These are phyloP conservation scores for Leccinum boreale DNA, from an alignment of 768 basidiomycete species.

Conservation along the genomic window DNA sequence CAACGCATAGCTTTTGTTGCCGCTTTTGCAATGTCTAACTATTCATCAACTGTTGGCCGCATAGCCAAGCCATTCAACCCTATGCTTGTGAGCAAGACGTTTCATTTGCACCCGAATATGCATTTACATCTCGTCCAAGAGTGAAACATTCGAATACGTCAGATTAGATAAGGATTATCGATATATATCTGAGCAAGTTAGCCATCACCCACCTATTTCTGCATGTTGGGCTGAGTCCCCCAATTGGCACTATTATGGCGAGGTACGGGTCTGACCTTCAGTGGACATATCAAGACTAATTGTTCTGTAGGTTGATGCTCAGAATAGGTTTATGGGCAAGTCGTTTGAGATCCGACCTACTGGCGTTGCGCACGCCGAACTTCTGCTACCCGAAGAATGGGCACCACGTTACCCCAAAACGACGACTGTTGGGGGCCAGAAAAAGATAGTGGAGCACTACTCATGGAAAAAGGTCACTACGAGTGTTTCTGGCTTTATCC, in stretches of 20 bases:
- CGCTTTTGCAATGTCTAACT: conserved; percentile 98
- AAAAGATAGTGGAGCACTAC: conserved; percentile 83
- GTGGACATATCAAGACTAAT: not conserved
- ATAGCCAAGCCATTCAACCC: conserved; percentile 98
- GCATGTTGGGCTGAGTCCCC: conserved; percentile 95
- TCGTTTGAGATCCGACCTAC: conserved; percentile 96
- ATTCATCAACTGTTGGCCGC: conserved; percentile 91
- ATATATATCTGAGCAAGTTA: conserved; percentile 95
- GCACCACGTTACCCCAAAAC: conserved; percentile 62
- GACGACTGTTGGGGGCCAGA: conserved; percentile 36
- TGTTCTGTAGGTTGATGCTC: conserved; percentile 76
- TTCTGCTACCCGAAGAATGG: conserved; percentile 68
- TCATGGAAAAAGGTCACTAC: conserved; percentile 95
- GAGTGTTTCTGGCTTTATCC: conserved; percentile 87
- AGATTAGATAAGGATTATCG: conserved; percentile 84
- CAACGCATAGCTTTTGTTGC: conserved; percentile 88
- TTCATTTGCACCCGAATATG: not conserved
- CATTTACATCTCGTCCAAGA: conserved; percentile 35
- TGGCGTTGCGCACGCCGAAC: conserved; percentile 86
- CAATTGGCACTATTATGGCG: conserved; percentile 87
- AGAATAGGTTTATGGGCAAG: conserved; percentile 95
- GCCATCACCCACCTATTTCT: conserved; percentile 94
- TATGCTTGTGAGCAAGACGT: conserved; percentile 63
- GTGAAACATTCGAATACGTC: conserved; percentile 95
- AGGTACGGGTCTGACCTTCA: conserved; percentile 40